phyloP scores from a whole-genome alignment of 2,329 filamentous ascomycete genomes.

The Trichophyton equinum region DNA sequence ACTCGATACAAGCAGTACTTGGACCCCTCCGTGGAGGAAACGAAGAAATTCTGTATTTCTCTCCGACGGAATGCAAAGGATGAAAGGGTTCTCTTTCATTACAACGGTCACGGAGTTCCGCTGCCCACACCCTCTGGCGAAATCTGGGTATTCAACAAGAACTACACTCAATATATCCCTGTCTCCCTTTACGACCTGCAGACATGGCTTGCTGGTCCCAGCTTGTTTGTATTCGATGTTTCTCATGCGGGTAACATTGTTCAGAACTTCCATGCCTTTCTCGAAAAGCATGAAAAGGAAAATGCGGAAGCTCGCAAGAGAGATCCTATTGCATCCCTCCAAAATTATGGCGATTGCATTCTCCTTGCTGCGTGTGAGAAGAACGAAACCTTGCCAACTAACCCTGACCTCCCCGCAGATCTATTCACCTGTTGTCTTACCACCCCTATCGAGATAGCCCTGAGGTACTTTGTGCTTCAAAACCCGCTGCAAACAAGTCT shows the following conservation, averaged over 20 bases:
- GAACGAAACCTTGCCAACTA: slow-evolving; percentile 87
- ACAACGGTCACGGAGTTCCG: slow-evolving; percentile 95
- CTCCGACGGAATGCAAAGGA: slow-evolving; percentile 87
- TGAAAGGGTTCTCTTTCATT: slow-evolving; percentile 92
- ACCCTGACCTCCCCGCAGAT: slow-evolving; percentile 83
- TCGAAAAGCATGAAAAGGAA: slow-evolving; percentile 87
- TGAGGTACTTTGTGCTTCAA: slow-evolving; percentile 92
- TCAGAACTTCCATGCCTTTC: slow-evolving; percentile 84
- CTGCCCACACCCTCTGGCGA: slow-evolving; percentile 91
- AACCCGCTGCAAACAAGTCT: slow-evolving; percentile 61
- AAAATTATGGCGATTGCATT: slow-evolving; percentile 70
- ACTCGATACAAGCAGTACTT: slow-evolving; percentile 97
- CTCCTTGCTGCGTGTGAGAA: slow-evolving; percentile 84
- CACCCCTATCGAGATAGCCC: slow-evolving; percentile 91
- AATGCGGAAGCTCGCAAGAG: slow-evolving; percentile 62
- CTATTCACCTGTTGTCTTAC: slow-evolving; percentile 93
- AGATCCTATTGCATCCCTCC: slow-evolving; percentile 54
- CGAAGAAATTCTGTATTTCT: slow-evolving; percentile 88
- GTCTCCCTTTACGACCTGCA: slow-evolving; percentile 92
- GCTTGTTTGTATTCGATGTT: slow-evolving; percentile 95
- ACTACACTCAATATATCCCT: slow-evolving; percentile 96
- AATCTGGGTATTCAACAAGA: slow-evolving; percentile 99
- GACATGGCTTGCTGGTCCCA: slow-evolving; percentile 88
- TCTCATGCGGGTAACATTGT: slow-evolving; percentile 94
- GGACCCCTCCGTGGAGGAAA: slow-evolving; percentile 93